phyloP scores from a whole-genome alignment of 2,329 filamentous ascomycete species.

The Exophiala sideris region DNA sequence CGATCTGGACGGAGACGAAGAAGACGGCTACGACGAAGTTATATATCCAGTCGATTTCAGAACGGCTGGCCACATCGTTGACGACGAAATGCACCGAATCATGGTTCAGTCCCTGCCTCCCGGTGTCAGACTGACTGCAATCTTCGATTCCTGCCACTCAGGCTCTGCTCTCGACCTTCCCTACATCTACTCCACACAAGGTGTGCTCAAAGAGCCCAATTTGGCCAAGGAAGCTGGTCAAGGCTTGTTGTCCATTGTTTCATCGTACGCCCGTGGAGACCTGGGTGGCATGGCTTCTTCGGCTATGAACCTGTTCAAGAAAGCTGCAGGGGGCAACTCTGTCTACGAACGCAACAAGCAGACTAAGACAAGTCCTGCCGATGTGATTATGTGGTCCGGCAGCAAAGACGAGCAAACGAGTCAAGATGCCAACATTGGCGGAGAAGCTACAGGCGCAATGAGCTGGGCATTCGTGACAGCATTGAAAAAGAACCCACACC shows the following conservation, averaged over 20 bases:
- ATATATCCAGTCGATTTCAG: slow-evolving; percentile 76
- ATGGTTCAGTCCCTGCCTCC: slow-evolving; percentile 74
- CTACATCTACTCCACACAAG: slow-evolving; percentile 65
- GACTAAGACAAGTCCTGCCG: slow-evolving; percentile 89
- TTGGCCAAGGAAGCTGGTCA: slow-evolving; percentile 65
- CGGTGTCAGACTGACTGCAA: slow-evolving; percentile 73
- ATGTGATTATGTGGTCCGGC: slow-evolving; percentile 97
- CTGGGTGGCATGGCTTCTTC: slow-evolving; percentile 74
- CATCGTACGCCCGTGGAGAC: slow-evolving; percentile 78
- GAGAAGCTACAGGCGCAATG: slow-evolving; percentile 95
- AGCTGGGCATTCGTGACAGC: slow-evolving; percentile 93
- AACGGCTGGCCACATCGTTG: slow-evolving; percentile 67
- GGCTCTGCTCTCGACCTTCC: slow-evolving; percentile 65
- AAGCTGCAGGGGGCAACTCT: slow-evolving; percentile 74
- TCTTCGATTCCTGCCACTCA: slow-evolving; percentile 67
- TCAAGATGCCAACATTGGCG: slow-evolving; percentile 82
- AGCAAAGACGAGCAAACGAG: slow-evolving; percentile 96
- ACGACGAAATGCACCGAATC: slow-evolving; percentile 73
- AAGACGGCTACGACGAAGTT: slow-evolving; percentile 73
- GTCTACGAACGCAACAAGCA: slow-evolving; percentile 75
- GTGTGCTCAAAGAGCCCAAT: slow-evolving; percentile 67
- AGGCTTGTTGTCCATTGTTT: slow-evolving; percentile 64
- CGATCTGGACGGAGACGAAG: slow-evolving; percentile 71
- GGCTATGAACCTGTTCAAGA: slow-evolving; percentile 82
- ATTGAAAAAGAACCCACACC: slow-evolving; percentile 87